Base-by-base conservation (phyloP, 345 rosid genomes). In the Pugionium cornutum region DNA sequence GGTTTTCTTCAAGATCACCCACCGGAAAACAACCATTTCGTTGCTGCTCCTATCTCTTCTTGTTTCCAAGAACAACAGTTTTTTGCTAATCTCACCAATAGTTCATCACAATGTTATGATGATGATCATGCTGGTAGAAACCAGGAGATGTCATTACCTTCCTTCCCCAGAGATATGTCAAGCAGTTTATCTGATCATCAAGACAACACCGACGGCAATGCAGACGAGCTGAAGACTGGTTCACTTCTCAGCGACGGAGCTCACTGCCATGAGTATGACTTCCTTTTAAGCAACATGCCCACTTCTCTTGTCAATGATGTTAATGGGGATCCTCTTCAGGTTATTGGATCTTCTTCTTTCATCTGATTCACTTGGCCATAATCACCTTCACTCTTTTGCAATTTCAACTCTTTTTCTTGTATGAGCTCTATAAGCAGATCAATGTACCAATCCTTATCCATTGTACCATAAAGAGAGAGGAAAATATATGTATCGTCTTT, bases 131-230 rank as follows among this genome's bases (percentile, higher is more conserved):
- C 10, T 28, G 42, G 72, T 45, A 41, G 6, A 32, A 26, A 26
- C 62, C 52, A 9, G 10, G 62, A 58, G 43, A 4, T 59, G 5
- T 45, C 26, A 0, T 37, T 73, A 39, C 76, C 76, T 40, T 73
- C 76, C 44, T 45, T 58, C 0, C 70, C 76, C 11, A 65, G 7
- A 34, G 66, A 72, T 35, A 66, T 73, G 72, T 26, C 76, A 53
- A 73, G 50, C 39, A 58, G 67, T 52, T n/a, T 66, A 7, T 73
- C 46, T 9, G 35, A 40, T 54, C 27, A 11, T 46, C 58, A 66
- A 6, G 56, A 58, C 72, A 59, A 59, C 34, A 59, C 26, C 1
- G 36, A 9, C 5, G 8, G 11, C 6, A 2, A 30, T 36, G 56
- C 56, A 66, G 67, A 66, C 2, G 25, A 59, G 7, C 52, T 52